Evolutionary conservation across 371 early-diverging fungal species (phyloP), one percentile per base, ranked within the genome.

Genomic region (Cokeromyces recurvatus): DNA sequence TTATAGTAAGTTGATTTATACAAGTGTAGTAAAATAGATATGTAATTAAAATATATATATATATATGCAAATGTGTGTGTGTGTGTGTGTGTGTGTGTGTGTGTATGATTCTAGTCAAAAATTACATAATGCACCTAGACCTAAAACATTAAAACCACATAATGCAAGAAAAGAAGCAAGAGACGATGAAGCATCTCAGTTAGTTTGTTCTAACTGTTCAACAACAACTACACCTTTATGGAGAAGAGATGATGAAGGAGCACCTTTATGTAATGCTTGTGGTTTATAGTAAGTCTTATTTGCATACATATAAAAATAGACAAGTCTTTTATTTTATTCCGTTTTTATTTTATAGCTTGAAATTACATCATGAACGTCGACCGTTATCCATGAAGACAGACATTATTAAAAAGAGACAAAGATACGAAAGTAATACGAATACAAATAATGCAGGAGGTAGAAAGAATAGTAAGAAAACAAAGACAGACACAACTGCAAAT

Each of bases 251-350:
- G 86, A 84, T 50, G 75, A 84, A 29, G 91, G 89, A 17, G 78
- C 85, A 25, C 75, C 81, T 29, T 68, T 95, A 37, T 97, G 97
- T 74, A 97, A 96, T 63, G 96, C 97, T 8, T 97, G 97, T 63
- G 96, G 96, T 16, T 68, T 98, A 51, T 97, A 95, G 66, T 86
- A 72, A 81, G 66, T 68, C 21, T 14, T 32, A 34, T 34, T n/a
- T n/a, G n/a, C n/a, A n/a, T n/a, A n/a, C n/a, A n/a, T n/a, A n/a
- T n/a, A n/a, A n/a, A n/a, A 6, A 27, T 19, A 17, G 43, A 12
- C 27, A 14, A 19, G 11, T 11, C 1, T 21, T 8, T n/a, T 11
- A 1, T 39, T n/a, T 25, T 19, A 10, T 29, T 2, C n/a, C 27
- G 31, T 16, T 3, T 38, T 9, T 16, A 27, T 27, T 17, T 20